These are phyloP conservation scores for Tolypocladium ovalisporum DNA, from an alignment of 2,329 filamentous ascomycete species.

Conservation along the genomic window DNA sequence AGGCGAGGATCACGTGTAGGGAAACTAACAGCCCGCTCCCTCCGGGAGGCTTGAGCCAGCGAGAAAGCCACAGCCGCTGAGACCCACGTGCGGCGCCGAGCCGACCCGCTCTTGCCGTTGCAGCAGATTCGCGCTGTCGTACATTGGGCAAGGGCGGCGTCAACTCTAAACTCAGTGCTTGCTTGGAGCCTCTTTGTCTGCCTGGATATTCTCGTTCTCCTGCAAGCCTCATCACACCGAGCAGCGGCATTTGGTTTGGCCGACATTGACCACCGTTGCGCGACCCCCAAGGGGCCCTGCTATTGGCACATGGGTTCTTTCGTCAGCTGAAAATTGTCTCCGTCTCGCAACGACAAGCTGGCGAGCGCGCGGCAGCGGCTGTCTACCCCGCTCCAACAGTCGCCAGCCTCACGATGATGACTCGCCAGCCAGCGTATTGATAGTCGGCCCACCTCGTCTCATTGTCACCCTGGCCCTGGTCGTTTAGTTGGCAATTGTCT, in stretches of 20 bases:
- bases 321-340: background rate
- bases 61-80: background rate
- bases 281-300: background rate
- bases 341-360: conserved; percentile 1
- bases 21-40: too few relatives aligned
- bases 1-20: background rate
- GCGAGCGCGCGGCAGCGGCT: background rate
- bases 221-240: conserved; percentile 7
- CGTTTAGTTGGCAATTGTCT: background rate
- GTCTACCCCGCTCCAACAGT: conserved; percentile 1
- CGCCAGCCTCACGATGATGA: background rate
- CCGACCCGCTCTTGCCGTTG: background rate
- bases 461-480: background rate
- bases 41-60: background rate
- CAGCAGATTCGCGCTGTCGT: background rate
- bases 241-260: background rate
- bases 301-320: conserved; percentile 1
- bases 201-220: background rate
- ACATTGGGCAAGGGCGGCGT: background rate
- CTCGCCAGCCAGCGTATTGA: background rate
- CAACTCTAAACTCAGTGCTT: background rate
- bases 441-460: background rate
- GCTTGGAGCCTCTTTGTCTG: background rate
- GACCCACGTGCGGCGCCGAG: conserved; percentile 1
- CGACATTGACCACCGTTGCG: conserved; percentile 4